phyloP scores from a whole-genome alignment of 2,329 filamentous ascomycete genomes.

The Colletotrichum simmondsii region DNA sequence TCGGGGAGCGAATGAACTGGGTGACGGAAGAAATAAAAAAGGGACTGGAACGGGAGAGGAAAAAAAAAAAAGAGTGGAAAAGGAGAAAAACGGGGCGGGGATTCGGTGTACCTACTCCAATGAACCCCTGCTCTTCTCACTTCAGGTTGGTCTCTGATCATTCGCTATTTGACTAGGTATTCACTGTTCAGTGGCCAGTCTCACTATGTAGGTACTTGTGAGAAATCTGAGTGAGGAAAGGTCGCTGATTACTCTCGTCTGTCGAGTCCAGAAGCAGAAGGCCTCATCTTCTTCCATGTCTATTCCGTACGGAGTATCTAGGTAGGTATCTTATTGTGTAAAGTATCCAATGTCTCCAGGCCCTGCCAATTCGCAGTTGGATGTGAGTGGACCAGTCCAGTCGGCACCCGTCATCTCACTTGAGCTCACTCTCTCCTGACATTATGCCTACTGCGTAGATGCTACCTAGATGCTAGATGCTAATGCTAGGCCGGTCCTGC shows the following conservation, averaged over 20 bases:
- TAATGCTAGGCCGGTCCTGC: neutral
- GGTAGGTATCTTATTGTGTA: too few relatives aligned
- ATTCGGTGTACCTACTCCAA: neutral
- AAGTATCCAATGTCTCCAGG: neutral
- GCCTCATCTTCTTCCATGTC: too few relatives aligned
- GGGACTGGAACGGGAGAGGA: neutral
- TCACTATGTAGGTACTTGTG: too few relatives aligned
- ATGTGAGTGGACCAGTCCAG: conserved; percentile 1
- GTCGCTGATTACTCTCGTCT: neutral
- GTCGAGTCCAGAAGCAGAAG: neutral
- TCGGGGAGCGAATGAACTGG: neutral
- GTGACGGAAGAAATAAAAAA: neutral
- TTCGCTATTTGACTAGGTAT: too few relatives aligned
- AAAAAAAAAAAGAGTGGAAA: neutral
- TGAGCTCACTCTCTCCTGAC: neutral
- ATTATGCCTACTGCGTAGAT: neutral
- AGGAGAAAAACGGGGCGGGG: neutral
- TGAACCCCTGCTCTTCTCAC: neutral
- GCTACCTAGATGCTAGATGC: neutral
- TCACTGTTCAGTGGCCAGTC: too few relatives aligned
- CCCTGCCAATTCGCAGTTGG: neutral
- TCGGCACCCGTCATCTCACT: neutral
- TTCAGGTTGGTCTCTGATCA: too few relatives aligned
- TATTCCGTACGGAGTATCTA: too few relatives aligned
- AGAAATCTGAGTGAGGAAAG: too few relatives aligned